These are phyloP conservation scores for Botrytis fabae DNA, from an alignment of 2,329 filamentous ascomycete species.

Conservation along the genomic window DNA sequence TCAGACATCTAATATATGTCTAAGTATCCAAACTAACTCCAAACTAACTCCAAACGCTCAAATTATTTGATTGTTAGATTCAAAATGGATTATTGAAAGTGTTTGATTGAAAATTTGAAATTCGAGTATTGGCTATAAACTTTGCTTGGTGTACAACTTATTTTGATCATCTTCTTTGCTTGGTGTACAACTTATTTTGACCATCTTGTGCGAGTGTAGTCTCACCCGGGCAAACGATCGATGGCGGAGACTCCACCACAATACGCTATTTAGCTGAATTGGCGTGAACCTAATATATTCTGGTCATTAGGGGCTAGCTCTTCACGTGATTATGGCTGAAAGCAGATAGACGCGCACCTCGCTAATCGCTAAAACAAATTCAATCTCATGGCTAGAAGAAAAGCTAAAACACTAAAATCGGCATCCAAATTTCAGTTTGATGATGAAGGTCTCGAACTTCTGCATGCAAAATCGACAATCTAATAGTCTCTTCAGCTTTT, in stretches of 20 bases:
- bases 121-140: not conserved
- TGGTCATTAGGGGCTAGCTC: not conserved
- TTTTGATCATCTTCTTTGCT: too few species aligned
- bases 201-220: not conserved
- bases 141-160: too few species aligned
- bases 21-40: not conserved
- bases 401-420: not conserved
- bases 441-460: not conserved
- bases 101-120: not conserved
- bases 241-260: not conserved
- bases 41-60: not conserved
- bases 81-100: not conserved
- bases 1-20: not conserved
- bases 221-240: not conserved
- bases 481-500: not conserved
- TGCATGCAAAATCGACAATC: not conserved
- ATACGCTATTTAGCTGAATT: not conserved
- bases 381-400: not conserved
- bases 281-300: not conserved
- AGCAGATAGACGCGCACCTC: not conserved
- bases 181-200: not conserved
- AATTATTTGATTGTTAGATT: not conserved
- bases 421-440: not conserved
- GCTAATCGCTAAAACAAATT: not conserved
- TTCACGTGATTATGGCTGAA: not conserved